Evolutionary conservation across 1,284 basidiomycete genomes (phyloP).

Genomic region (Leccinum huronense): DNA sequence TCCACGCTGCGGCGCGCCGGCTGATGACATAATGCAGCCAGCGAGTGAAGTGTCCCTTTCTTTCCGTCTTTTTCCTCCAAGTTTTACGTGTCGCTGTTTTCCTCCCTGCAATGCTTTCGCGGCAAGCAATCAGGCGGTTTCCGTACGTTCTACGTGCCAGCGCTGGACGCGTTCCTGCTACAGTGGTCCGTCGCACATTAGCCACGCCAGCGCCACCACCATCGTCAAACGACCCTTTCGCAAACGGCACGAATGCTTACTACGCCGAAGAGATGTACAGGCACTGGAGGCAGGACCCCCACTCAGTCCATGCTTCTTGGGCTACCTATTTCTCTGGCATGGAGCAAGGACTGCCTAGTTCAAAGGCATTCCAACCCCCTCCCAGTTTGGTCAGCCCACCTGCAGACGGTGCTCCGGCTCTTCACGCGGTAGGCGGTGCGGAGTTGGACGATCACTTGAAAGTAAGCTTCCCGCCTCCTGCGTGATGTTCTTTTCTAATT

Average conservation of each 20-base stretch:
- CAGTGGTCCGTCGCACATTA: slow-evolving; percentile 31
- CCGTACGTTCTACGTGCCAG: slow-evolving; percentile 26
- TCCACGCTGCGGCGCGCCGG: not conserved
- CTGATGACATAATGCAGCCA: slow-evolving; percentile 22
- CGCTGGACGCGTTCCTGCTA: slow-evolving; percentile 16
- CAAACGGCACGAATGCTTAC: slow-evolving; percentile 90
- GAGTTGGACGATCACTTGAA: slow-evolving; percentile 95
- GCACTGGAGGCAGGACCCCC: slow-evolving; percentile 87
- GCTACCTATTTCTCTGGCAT: slow-evolving; percentile 92
- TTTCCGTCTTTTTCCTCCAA: slow-evolving; percentile 1
- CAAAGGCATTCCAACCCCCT: slow-evolving; percentile 84
- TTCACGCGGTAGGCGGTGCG: slow-evolving; percentile 68
- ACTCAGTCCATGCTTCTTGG: slow-evolving; percentile 94
- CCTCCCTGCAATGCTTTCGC: slow-evolving; percentile 29
- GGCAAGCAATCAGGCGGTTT: slow-evolving; percentile 34
- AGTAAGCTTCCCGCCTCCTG: slow-evolving; percentile 43
- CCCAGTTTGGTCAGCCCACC: slow-evolving; percentile 70
- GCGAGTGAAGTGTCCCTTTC: slow-evolving; percentile 7
- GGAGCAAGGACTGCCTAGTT: slow-evolving; percentile 83
- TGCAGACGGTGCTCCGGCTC: slow-evolving; percentile 78
- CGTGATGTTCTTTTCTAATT: slow-evolving; percentile 11
- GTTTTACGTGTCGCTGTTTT: not conserved
- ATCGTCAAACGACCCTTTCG: slow-evolving; percentile 77
- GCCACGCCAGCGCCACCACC: slow-evolving; percentile 56
- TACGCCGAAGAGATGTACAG: slow-evolving; percentile 97